phyloP scores from a whole-genome alignment of 768 basidiomycete genomes.

The Auricularia sp. region DNA sequence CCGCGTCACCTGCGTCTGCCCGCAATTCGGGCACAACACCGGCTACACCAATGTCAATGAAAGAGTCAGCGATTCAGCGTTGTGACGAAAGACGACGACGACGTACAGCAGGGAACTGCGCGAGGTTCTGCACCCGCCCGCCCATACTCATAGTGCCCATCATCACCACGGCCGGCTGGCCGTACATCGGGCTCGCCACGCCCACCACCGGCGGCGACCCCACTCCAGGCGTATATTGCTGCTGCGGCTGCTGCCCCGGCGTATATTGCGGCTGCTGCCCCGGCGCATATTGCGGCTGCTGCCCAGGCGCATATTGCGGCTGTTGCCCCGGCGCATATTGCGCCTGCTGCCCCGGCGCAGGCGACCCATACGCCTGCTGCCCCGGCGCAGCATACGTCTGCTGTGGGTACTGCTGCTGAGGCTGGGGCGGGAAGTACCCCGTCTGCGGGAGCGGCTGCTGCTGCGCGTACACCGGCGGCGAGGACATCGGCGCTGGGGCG shows the following conservation, averaged over 20 bases:
- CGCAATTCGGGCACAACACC: not conserved
- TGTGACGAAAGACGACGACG: too few relatives aligned
- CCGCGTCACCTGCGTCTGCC: not conserved
- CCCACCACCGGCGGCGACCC: too few relatives aligned
- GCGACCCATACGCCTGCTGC: not conserved
- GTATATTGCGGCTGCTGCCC: too few relatives aligned
- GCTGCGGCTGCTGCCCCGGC: too few relatives aligned
- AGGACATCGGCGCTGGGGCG: not conserved
- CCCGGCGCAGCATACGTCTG: too few relatives aligned
- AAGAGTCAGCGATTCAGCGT: too few relatives aligned
- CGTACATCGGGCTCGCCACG: not conserved
- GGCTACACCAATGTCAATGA: not conserved
- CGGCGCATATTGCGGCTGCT: too few relatives aligned
- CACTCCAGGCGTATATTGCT: too few relatives aligned
- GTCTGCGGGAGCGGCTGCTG: not conserved
- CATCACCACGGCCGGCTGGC: not conserved
- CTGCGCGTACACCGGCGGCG: not conserved
- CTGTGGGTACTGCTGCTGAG: not conserved
- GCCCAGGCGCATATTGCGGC: too few relatives aligned
- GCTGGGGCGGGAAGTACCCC: not conserved
- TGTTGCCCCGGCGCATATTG: too few relatives aligned
- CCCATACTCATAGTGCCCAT: slow-evolving; percentile 1
- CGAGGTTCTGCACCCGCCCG: not conserved
- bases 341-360: too few relatives aligned
- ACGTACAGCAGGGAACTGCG: not conserved